phyloP scores from a whole-genome alignment of 2,329 filamentous ascomycete genomes.

The Penicillium concentricum region DNA sequence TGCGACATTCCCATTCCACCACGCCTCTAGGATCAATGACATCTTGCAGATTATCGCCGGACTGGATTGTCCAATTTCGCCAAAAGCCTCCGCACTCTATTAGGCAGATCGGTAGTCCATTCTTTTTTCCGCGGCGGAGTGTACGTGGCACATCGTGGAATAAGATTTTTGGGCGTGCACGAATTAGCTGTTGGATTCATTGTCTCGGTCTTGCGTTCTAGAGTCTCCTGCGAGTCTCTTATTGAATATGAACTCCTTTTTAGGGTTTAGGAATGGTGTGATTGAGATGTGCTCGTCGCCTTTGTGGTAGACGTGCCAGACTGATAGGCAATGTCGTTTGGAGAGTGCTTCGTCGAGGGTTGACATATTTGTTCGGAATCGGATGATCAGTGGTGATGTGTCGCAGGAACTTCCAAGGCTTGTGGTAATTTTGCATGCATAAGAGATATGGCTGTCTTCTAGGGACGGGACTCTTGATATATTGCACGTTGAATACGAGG shows the following conservation, averaged over 20 bases:
- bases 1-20: slow-evolving; percentile 11
- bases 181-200: slow-evolving; percentile 11
- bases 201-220: not conserved
- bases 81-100: slow-evolving; percentile 9
- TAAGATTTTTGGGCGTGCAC: too few relatives aligned
- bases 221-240: not conserved
- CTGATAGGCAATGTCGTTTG: not conserved
- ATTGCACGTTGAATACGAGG: too few relatives aligned
- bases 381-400: not conserved
- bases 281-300: slow-evolving; percentile 5
- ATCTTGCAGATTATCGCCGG: slow-evolving; percentile 1
- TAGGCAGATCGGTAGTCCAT: slow-evolving; percentile 9
- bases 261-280: slow-evolving; percentile 4
- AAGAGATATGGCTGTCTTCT: too few relatives aligned
- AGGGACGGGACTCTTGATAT: too few relatives aligned
- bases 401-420: not conserved
- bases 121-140: slow-evolving; percentile 7
- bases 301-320: slow-evolving; percentile 14
- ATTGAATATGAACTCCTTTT: slow-evolving; percentile 1
- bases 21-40: slow-evolving; percentile 16
- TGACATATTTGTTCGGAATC: not conserved
- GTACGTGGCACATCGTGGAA: slow-evolving; percentile 11
- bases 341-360: slow-evolving; percentile 1
- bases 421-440: not conserved
- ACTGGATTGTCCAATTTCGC: slow-evolving; percentile 14